Evolutionary conservation across 495 filamentous ascomycete species (phyloP).

Genomic region (Cercophora newfieldiana): DNA sequence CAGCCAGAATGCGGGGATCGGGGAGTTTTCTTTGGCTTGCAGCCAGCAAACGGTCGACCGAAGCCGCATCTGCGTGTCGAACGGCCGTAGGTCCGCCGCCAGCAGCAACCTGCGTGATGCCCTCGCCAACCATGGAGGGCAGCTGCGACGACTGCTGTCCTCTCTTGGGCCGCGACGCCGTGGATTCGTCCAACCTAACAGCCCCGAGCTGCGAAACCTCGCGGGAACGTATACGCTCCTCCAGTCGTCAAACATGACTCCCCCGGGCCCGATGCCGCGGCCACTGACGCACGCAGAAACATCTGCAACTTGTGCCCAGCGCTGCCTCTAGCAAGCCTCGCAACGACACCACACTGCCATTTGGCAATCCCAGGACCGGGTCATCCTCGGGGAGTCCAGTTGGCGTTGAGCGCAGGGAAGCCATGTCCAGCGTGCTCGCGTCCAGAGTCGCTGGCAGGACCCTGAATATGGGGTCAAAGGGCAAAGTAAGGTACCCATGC

Average conservation of each 20-base stretch:
- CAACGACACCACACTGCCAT: conserved; percentile 17
- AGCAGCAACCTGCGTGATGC: conserved; percentile 5
- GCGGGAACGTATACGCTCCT: not conserved
- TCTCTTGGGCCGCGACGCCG: conserved; percentile 18
- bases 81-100: conserved; percentile 12
- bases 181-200: conserved; percentile 13
- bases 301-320: conserved; percentile 5
- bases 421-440: not conserved
- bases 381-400: conserved; percentile 2
- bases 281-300: conserved; percentile 12
- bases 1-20: conserved; percentile 16
- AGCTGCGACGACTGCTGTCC: not conserved
- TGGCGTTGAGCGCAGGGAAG: not conserved
- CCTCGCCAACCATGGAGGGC: conserved; percentile 11
- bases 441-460: not conserved
- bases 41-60: conserved; percentile 7
- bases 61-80: conserved; percentile 15
- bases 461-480: conserved; percentile 1
- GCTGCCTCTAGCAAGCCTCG: conserved; percentile 17
- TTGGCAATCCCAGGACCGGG: conserved; percentile 16
- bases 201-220: conserved; percentile 6
- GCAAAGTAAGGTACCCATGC: conserved; percentile 16
- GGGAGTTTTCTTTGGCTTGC: conserved; percentile 15
- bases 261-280: not conserved
- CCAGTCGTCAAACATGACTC: conserved; percentile 4